phyloP scores from a whole-genome alignment of 1,284 basidiomycete species.

The Trametes versicolor region DNA sequence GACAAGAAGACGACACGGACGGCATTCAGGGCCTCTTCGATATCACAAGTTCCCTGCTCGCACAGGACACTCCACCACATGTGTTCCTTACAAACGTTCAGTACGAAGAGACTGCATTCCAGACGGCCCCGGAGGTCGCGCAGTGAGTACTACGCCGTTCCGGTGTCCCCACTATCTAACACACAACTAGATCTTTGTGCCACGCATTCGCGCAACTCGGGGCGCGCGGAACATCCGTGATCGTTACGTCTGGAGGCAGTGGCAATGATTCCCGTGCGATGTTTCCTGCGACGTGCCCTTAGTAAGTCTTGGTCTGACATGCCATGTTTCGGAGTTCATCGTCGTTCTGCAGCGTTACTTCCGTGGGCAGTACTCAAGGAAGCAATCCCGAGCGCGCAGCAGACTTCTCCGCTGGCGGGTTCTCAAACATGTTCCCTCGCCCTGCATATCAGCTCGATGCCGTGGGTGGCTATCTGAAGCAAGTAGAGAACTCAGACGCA shows the following conservation, averaged over 20 bases:
- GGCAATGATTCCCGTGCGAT: slow-evolving; percentile 74
- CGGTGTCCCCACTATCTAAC: no score
- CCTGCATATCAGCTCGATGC: slow-evolving; percentile 49
- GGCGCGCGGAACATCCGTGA: slow-evolving; percentile 63
- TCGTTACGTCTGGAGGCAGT: slow-evolving; percentile 70
- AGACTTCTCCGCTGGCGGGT: slow-evolving; percentile 53
- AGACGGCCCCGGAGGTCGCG: no score
- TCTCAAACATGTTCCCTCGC: slow-evolving; percentile 52
- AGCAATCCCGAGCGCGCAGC: slow-evolving; percentile 57
- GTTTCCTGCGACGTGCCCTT: slow-evolving; percentile 71
- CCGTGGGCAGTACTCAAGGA: slow-evolving; percentile 61
- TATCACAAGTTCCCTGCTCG: slow-evolving; percentile 43
- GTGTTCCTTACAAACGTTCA: slow-evolving; percentile 33
- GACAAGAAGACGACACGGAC: slow-evolving; percentile 15
- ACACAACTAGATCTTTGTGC: slow-evolving; percentile 24
- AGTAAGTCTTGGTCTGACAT: slow-evolving; percentile 27
- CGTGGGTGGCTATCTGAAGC: slow-evolving; percentile 41
- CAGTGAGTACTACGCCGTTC: no score
- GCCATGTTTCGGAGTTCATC: slow-evolving; percentile 16
- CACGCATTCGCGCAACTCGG: slow-evolving; percentile 53
- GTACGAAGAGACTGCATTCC: no score
- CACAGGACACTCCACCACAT: slow-evolving; percentile 40
- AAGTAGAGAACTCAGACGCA: slow-evolving; percentile 36
- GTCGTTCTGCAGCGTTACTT: slow-evolving; percentile 58
- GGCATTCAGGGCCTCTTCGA: slow-evolving; percentile 39